These are phyloP conservation scores for Tolypocladium nubicola DNA, from an alignment of 2,329 filamentous ascomycete species.

Conservation along the genomic window DNA sequence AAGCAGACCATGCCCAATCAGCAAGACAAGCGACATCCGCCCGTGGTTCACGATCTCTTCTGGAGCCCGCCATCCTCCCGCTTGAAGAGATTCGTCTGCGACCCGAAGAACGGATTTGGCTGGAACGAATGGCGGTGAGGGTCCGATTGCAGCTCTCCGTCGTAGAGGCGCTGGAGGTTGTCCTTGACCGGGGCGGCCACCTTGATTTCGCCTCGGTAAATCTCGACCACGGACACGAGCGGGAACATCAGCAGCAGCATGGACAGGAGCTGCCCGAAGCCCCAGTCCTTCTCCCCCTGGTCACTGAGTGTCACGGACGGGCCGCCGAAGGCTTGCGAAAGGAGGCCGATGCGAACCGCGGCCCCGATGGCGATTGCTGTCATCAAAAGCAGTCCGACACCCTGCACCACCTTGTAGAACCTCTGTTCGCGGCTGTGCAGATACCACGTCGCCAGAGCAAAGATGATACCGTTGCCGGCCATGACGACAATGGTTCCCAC, in stretches of 20 bases:
- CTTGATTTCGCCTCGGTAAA: constrained; percentile 38
- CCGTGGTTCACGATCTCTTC: neutral
- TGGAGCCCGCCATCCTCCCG: constrained; percentile 11
- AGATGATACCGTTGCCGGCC: constrained; percentile 46
- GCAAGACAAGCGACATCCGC: neutral
- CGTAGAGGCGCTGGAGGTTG: constrained; percentile 23
- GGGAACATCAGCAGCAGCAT: constrained; percentile 50
- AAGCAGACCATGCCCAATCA: neutral
- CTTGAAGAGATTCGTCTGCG: constrained; percentile 23
- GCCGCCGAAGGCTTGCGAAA: constrained; percentile 49
- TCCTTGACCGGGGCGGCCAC: constrained; percentile 32
- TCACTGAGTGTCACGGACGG: constrained; percentile 41
- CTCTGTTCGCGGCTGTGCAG: constrained; percentile 43
- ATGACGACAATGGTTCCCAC: constrained; percentile 53
- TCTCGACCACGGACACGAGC: constrained; percentile 48
- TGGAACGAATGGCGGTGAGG: constrained; percentile 24
- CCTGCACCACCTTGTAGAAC: constrained; percentile 44
- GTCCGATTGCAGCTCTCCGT: constrained; percentile 28
- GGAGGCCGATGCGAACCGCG: constrained; percentile 42
- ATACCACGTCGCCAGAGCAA: constrained; percentile 52
- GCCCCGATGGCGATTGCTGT: constrained; percentile 47
- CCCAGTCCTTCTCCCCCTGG: constrained; percentile 45
- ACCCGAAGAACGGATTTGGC: constrained; percentile 33
- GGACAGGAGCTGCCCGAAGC: constrained; percentile 52
- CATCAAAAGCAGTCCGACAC: constrained; percentile 44